Percentiles rank a stretch among this genome's conserved stretches.
Conservation (phyloP, 257 asterid species). For the Nicotiana paniculata region DNA sequence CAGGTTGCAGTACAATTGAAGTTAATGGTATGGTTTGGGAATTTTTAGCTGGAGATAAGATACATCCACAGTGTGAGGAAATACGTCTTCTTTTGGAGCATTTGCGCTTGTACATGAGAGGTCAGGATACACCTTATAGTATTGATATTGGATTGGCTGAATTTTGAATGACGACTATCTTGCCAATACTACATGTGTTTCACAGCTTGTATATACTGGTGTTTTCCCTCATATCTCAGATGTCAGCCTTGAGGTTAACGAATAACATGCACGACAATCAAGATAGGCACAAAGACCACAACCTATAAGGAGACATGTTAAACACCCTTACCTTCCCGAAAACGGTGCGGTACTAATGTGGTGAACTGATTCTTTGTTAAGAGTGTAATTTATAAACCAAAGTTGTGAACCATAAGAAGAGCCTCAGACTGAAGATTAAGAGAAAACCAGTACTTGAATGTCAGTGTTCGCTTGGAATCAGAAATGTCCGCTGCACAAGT, state of each 20-base stretch:
- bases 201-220: background rate
- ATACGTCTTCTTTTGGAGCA: constrained; percentile 39
- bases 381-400: background rate
- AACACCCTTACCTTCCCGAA: background rate
- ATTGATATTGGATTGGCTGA: constrained; percentile 22
- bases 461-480: background rate
- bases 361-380: background rate
- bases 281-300: background rate
- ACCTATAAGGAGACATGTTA: background rate
- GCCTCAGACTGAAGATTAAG: background rate
- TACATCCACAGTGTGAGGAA: constrained; percentile 36
- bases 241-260: background rate
- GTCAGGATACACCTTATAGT: constrained; percentile 18
- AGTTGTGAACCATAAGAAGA: background rate
- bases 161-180: constrained; percentile 11
- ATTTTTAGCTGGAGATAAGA: constrained; percentile 61
- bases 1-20: constrained; percentile 73
- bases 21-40: constrained; percentile 49
- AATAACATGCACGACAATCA: background rate
- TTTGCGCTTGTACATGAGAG: constrained; percentile 56
- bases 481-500: background rate
- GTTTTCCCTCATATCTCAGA: background rate
- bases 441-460: background rate
- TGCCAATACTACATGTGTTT: background rate
- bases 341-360: background rate